These are phyloP conservation scores for Backusella circina DNA, from an alignment of 192 early-diverging fungal species.

Conservation along the genomic window DNA sequence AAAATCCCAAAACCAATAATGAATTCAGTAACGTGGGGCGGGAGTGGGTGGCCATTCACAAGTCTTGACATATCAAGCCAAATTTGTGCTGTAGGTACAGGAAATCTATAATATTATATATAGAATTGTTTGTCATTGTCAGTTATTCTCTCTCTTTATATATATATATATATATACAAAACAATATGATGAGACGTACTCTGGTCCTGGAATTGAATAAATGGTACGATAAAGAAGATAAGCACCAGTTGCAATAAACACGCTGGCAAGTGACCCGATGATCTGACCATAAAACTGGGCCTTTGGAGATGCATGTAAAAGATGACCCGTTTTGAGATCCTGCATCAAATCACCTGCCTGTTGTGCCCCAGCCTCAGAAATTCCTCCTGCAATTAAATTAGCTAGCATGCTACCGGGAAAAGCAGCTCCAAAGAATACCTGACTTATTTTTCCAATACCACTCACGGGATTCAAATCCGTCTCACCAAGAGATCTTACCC, in stretches of 20 bases:
- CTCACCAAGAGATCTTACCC: slow-evolving; percentile 77
- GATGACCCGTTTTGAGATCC: slow-evolving; percentile 85
- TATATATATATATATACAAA: too few relatives aligned
- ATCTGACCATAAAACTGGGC: slow-evolving; percentile 85
- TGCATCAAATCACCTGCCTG: slow-evolving; percentile 60
- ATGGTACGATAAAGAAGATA: slow-evolving; percentile 67
- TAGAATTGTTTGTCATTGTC: neutral
- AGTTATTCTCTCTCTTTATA: neutral
- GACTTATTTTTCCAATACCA: slow-evolving; percentile 82
- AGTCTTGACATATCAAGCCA: slow-evolving; percentile 78
- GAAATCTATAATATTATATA: slow-evolving; percentile 36
- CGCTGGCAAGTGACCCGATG: slow-evolving; percentile 72
- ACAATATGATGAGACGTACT: slow-evolving; percentile 10
- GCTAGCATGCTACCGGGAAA: slow-evolving; percentile 67
- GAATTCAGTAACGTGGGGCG: slow-evolving; percentile 60
- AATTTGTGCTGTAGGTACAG: slow-evolving; percentile 70
- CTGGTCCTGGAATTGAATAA: slow-evolving; percentile 65
- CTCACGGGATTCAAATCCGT: slow-evolving; percentile 83
- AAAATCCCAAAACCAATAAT: slow-evolving; percentile 50
- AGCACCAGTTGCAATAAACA: slow-evolving; percentile 64
- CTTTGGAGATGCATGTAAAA: slow-evolving; percentile 76
- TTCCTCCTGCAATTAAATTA: slow-evolving; percentile 75
- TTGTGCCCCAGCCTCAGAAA: slow-evolving; percentile 71
- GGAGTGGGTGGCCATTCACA: slow-evolving; percentile 71
- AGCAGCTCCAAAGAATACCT: slow-evolving; percentile 78